A percentile compares a stretch with the other conserved stretches of the same genome.
These are phyloP conservation scores for Draba incana DNA, from an alignment of 345 rosid species.

Conservation along the genomic window DNA sequence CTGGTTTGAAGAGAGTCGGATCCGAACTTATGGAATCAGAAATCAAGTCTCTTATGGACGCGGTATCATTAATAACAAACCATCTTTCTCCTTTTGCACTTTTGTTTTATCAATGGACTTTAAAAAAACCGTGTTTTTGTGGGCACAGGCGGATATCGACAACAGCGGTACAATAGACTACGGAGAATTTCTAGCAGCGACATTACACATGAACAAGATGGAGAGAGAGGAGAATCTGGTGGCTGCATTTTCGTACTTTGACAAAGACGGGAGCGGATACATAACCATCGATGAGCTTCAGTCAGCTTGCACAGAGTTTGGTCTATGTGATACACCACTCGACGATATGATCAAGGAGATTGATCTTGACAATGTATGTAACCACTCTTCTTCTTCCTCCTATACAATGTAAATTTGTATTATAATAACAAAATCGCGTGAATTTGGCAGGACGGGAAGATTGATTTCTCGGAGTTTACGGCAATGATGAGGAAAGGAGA, in stretches of 20 bases:
- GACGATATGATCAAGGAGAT: constrained; percentile 89
- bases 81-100: neutral
- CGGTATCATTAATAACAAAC: constrained; percentile 48
- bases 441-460: constrained; percentile 40
- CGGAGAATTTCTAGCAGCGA: constrained; percentile 97
- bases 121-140: neutral
- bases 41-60: constrained; percentile 90
- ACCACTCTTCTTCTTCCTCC: constrained; percentile 7
- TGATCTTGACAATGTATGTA: constrained; percentile 93
- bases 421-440: neutral
- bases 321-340: constrained; percentile 73
- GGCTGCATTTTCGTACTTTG: constrained; percentile 90
- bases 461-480: constrained; percentile 55
- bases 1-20: constrained; percentile 78
- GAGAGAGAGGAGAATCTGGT: constrained; percentile 89
- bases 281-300: constrained; percentile 96
- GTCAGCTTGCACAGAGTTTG: constrained; percentile 92
- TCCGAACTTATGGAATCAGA: constrained; percentile 92
- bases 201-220: constrained; percentile 89
- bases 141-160: constrained; percentile 87
- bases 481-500: constrained; percentile 92
- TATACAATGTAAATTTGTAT: neutral
- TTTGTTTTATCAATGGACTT: neutral
- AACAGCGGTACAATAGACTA: constrained; percentile 89
- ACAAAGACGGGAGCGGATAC: constrained; percentile 93